A percentile compares a stretch with the other conserved stretches of the same genome.
These are phyloP conservation scores for Parachaetomium inaequale DNA, from an alignment of 495 filamentous ascomycete genomes.

Conservation along the genomic window DNA sequence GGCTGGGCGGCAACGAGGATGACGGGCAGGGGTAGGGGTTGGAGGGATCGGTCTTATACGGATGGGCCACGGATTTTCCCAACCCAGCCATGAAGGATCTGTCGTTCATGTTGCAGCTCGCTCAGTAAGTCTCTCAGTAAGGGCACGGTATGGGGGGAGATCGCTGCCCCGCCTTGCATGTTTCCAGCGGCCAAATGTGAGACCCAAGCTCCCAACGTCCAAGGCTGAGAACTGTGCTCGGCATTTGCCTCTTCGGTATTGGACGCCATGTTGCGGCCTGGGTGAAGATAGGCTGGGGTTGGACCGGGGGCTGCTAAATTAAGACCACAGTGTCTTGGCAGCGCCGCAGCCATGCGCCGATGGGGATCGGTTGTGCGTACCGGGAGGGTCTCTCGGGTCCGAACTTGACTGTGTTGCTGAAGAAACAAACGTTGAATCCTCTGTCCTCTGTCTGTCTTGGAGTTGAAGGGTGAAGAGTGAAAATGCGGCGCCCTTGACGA, in stretches of 20 bases:
- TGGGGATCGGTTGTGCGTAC: background rate
- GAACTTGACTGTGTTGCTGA: background rate
- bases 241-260: constrained; percentile 1
- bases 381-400: background rate
- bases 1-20: constrained; percentile 19
- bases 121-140: constrained; percentile 6
- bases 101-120: background rate
- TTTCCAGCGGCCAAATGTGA: background rate
- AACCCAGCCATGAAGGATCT: constrained; percentile 4
- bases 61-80: constrained; percentile 1
- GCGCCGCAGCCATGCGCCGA: constrained; percentile 5
- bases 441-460: too few relatives aligned
- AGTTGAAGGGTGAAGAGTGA: background rate
- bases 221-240: background rate
- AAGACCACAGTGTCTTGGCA: constrained; percentile 5
- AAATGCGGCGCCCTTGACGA: too few relatives aligned
- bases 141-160: background rate
- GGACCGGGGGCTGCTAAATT: constrained; percentile 5
- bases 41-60: constrained; percentile 14
- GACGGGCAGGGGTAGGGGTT: constrained; percentile 5
- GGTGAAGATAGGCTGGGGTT: background rate
- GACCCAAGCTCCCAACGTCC: background rate
- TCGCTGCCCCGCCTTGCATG: constrained; percentile 1
- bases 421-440: background rate
- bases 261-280: constrained; percentile 6